Conservation (phyloP, 176 grass and related monocot genomes). For the Oryza nivara region DNA sequence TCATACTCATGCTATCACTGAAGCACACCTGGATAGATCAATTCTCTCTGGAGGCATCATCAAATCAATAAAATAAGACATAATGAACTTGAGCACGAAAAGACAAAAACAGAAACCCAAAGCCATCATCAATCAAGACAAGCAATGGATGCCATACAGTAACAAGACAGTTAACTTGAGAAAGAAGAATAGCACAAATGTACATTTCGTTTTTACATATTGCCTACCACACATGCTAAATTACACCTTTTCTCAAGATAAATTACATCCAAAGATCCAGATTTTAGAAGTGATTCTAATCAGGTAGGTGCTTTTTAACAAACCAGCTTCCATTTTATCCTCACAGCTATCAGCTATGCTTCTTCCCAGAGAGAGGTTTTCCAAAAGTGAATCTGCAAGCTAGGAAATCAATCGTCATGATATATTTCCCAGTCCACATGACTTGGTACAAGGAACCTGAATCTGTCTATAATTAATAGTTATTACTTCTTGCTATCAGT, state of each 20-base stretch:
- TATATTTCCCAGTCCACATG: background rate
- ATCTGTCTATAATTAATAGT: background rate
- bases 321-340: slow-evolving; percentile 1
- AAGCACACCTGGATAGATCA: slow-evolving; percentile 20
- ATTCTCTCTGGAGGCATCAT: slow-evolving; percentile 3
- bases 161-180: background rate
- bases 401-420: slow-evolving; percentile 9
- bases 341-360: background rate
- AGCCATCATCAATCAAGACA: background rate
- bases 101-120: background rate
- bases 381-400: slow-evolving; percentile 7
- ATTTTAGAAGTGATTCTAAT: background rate
- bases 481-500: slow-evolving; percentile 13
- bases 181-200: background rate
- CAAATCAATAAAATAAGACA: background rate
- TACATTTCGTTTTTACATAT: background rate
- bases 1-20: background rate
- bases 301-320: slow-evolving; percentile 1
- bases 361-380: slow-evolving; percentile 12
- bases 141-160: background rate
- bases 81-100: background rate
- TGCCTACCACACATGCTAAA: background rate
- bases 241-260: background rate
- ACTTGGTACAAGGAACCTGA: background rate
- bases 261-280: background rate